Conservation (phyloP, 2,329 filamentous ascomycete genomes). For the Trichoderma asperellum region DNA sequence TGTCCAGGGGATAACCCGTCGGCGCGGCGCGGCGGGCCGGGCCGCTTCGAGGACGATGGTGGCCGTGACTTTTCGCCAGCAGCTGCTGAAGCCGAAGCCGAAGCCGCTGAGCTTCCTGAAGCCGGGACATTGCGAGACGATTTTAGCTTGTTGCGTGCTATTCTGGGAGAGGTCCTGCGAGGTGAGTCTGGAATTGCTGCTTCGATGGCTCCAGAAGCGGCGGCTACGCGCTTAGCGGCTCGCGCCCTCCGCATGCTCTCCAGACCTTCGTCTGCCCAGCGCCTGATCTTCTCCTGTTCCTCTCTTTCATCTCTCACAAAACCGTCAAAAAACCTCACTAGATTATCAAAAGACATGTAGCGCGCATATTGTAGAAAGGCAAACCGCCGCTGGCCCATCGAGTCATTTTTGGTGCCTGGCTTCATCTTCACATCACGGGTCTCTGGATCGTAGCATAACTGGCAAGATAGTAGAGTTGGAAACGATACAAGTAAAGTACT, state of each 20-base stretch:
- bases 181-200: not conserved
- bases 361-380: not conserved
- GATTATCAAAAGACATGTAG: not conserved
- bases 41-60: not conserved
- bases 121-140: not conserved
- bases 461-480: not conserved
- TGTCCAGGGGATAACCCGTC: not conserved
- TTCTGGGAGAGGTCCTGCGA: not conserved
- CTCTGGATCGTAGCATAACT: not conserved
- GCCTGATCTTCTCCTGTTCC: not conserved
- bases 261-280: not conserved
- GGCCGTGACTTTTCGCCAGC: not conserved
- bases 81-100: not conserved
- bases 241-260: not conserved
- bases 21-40: too few species aligned
- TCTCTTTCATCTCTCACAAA: not conserved
- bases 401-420: not conserved
- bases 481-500: not conserved
- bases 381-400: not conserved
- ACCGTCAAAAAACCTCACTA: slow-evolving; percentile 3
- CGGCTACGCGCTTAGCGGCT: not conserved
- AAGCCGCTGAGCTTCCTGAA: too few species aligned
- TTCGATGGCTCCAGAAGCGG: not conserved
- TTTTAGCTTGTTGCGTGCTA: not conserved
- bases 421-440: not conserved